These are phyloP conservation scores for Tolypocladium guangdongense DNA, from an alignment of 2,329 filamentous ascomycete genomes.

Conservation along the genomic window DNA sequence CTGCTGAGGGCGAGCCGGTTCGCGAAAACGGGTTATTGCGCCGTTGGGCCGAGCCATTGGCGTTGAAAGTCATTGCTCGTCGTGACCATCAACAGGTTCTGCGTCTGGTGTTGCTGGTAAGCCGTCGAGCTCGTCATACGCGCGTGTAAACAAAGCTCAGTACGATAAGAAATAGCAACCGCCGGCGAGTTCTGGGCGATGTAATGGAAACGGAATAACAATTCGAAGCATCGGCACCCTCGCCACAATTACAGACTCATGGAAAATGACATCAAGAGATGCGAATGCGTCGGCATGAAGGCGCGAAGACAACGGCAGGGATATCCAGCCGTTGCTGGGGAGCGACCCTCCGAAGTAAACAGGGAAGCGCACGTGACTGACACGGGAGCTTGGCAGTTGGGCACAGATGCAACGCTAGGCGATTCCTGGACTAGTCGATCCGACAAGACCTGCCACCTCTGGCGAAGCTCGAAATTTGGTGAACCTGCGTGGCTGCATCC, in stretches of 20 bases:
- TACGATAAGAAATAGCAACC: not conserved
- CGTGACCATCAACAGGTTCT: conserved; percentile 9
- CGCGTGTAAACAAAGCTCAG: conserved; percentile 13
- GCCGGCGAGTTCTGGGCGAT: not conserved
- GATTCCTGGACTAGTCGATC: not conserved
- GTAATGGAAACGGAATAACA: conserved; percentile 7
- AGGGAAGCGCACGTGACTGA: conserved; percentile 12
- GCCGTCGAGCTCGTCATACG: not conserved
- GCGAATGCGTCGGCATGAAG: conserved; percentile 1
- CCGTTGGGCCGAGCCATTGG: conserved; percentile 45
- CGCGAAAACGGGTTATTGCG: conserved; percentile 73
- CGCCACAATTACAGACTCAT: conserved; percentile 11
- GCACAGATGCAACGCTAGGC: not conserved
- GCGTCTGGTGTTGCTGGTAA: not conserved
- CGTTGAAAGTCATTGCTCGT: conserved; percentile 23
- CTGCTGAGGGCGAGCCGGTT: conserved; percentile 56
- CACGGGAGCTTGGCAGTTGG: not conserved
- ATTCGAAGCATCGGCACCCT: conserved; percentile 13
- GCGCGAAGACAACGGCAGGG: not conserved
- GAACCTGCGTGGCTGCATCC: not conserved
- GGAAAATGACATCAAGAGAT: conserved; percentile 14
- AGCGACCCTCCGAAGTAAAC: conserved; percentile 17
- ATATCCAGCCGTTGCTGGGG: conserved; percentile 14
- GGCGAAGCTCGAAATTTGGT: conserved; percentile 1
- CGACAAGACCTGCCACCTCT: not conserved